Evolutionary conservation across 768 basidiomycete species (phyloP).

Genomic region (Aureoboletus auriporus): DNA sequence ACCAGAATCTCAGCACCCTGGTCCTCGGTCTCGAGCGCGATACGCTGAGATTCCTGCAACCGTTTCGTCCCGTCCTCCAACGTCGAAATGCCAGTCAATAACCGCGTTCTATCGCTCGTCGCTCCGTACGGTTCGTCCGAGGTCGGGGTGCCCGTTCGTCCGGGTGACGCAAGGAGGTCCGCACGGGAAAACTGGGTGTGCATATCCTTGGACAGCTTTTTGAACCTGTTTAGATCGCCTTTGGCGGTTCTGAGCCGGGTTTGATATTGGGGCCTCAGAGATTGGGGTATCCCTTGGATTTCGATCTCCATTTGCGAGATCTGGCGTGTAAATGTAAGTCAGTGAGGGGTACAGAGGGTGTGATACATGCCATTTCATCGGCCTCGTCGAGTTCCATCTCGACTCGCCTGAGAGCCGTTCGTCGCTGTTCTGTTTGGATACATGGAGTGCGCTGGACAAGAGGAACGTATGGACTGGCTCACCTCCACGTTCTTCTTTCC

Average conservation of each 20-base stretch:
- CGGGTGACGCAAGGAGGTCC: slow-evolving; percentile 66
- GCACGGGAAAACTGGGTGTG: slow-evolving; percentile 66
- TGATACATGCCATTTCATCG: slow-evolving; percentile 79
- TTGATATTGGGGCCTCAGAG: slow-evolving; percentile 74
- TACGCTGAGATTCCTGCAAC: slow-evolving; percentile 84
- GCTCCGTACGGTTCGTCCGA: slow-evolving; percentile 81
- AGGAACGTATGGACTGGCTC: slow-evolving; percentile 8
- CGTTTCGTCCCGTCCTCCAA: slow-evolving; percentile 83
- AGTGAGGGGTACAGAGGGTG: neutral
- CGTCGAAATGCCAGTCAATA: slow-evolving; percentile 73
- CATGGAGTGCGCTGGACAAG: neutral
- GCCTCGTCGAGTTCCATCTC: slow-evolving; percentile 98
- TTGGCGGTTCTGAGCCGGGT: slow-evolving; percentile 72
- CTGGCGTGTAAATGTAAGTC: slow-evolving; percentile 36
- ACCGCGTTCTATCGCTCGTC: slow-evolving; percentile 68
- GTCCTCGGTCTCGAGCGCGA: slow-evolving; percentile 95
- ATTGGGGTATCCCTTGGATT: slow-evolving; percentile 89
- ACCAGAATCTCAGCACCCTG: slow-evolving; percentile 90
- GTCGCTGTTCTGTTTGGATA: slow-evolving; percentile 63
- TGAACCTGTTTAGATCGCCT: slow-evolving; percentile 68
- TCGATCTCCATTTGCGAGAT: slow-evolving; percentile 99
- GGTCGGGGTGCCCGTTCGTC: slow-evolving; percentile 31
- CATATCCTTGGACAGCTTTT: slow-evolving; percentile 75
- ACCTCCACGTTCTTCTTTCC: slow-evolving; percentile 68
- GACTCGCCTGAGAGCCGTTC: slow-evolving; percentile 73